Base-by-base conservation (phyloP, 1,139 yeast species). In the Eremothecium coryli region DNA sequence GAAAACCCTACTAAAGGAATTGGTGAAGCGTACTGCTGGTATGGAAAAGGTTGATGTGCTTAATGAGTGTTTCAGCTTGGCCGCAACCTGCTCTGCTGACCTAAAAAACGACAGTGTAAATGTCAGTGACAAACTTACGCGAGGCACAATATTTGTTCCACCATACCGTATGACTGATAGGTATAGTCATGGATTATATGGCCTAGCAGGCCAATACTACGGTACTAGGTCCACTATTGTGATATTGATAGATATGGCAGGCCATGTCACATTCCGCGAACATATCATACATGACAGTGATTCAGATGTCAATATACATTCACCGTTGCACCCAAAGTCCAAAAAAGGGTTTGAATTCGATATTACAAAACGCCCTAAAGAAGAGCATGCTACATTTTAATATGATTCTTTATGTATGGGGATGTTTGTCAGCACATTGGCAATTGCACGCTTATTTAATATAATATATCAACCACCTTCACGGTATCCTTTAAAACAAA, bases 161-260 rank as follows among this genome's bases (percentile, higher is more conserved):
- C 82, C 86, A 1, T 42, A 62, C 22, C 41, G 44, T 24, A 56
- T 60, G 1, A 39, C 56, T 2, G 48, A 49, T 9, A 35, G 54
- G n/a, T 61, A 65, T 43, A 13, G 16, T 12, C 51, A 48, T 18
- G 62, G 62, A 3, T 52, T 56, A 3, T 52, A 61, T 7, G 33
- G 43, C 10, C 46, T 58, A 2, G 56, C 57, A 11, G 82, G 82
- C 0, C 58, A 61, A 18, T 74, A 66, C 48, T 90, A 88, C 49
- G 97, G 96, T 0, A 90, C 98, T 0, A 62, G 97, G 36, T 84
- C 96, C 0, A 95, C 86, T 51, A 85, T 95, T 0, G 71, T 86
- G 1, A 66, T 88, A 4, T 51, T 85, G 14, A 66, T 84, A 8
- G 71, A 70, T 45, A 66, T 64, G 24, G 38, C 55, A 4, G 38